Base-by-base conservation (phyloP, 352 stramenopile genomes). In the Phytophthora sp. region DNA sequence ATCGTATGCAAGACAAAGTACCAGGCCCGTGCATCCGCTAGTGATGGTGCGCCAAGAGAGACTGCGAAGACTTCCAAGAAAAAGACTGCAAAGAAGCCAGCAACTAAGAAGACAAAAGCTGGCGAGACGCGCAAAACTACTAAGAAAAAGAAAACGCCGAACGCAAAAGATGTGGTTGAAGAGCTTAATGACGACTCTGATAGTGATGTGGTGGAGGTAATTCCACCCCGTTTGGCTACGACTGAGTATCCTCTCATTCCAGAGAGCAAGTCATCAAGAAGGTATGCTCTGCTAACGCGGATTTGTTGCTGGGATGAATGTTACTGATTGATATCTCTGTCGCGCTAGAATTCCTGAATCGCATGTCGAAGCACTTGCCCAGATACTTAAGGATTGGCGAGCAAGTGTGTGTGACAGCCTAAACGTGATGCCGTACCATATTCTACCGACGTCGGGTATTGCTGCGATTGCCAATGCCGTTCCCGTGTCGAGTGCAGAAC, bases 401-500 rank as follows among this genome's bases (percentile, higher is more conserved):
- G 87, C 85, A 20, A 92, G 76, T 42, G 85, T 94, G 11, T 96
- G 87, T 52, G 87, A 96, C 65, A 92, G 79, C 49, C 86, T 88
- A 30, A 92, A 92, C 49, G 67, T 89, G 30, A 96, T 96, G 87
- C 87, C 87, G 46, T 96, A 96, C 45, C 87, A 96, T 28, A 96
- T 96, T 46, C 65, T 96, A 21, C 80, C 87, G 2, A 96, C 85
- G 9, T 69, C 74, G 7, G 87, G 87, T 35, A 96, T 96, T 45
- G 85, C 78, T 15, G 69, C 84, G 3, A 96, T 96, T 50, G 87
- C 85, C 26, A 91, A 92, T 55, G 79, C 82, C 9, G 84, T 91
- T 10, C 87, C 87, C 8, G 68, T 91, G 5, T 85, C 87, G 23
- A 94, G 75, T 46, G 77, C 84, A 0, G 87, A 96, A 37, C 62